A percentile compares a stretch with the other conserved stretches of the same genome.
Conservation (phyloP, 2,329 filamentous ascomycete genomes). For the Paracorniculantispora psalliotae region DNA sequence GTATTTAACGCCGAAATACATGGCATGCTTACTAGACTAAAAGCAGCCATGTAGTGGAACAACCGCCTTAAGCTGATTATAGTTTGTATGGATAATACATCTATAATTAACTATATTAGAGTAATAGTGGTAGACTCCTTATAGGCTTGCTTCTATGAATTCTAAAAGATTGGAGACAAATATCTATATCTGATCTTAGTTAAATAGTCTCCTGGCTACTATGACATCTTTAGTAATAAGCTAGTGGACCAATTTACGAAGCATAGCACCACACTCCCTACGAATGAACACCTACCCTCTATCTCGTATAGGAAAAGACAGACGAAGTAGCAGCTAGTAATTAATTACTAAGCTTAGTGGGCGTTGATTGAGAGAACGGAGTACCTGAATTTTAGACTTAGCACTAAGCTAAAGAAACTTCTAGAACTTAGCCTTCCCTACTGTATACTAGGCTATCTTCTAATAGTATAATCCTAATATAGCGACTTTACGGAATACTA, state of each 20-base stretch:
- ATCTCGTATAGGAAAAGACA: background rate
- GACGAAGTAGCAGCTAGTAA: background rate
- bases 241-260: background rate
- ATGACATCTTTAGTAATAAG: background rate
- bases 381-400: background rate
- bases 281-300: background rate
- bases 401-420: background rate
- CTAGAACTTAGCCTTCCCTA: background rate
- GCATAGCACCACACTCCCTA: background rate
- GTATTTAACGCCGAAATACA: background rate
- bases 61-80: background rate
- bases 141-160: background rate
- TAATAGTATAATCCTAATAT: background rate
- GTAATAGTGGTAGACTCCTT: background rate
- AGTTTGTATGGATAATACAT: background rate
- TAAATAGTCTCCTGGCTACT: background rate
- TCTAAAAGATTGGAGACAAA: background rate
- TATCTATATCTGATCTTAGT: background rate
- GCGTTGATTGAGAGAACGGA: background rate
- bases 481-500: background rate
- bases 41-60: background rate
- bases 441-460: background rate
- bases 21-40: background rate
- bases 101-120: background rate
- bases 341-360: background rate